Conservation (phyloP, 768 basidiomycete species). For the Boletus rubescentipes region DNA sequence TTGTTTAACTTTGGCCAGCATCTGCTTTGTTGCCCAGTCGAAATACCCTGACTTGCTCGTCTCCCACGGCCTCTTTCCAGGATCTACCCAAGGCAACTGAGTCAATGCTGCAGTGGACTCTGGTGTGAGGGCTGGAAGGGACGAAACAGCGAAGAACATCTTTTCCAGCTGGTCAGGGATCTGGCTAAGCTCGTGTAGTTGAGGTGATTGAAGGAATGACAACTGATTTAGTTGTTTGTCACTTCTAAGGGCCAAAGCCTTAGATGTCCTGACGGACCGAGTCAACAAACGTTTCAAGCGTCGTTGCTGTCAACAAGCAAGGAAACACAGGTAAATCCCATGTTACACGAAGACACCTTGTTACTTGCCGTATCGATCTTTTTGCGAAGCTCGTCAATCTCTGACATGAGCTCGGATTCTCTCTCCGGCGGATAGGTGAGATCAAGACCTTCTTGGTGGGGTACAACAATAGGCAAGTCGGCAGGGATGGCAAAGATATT, state of each 20-base stretch:
- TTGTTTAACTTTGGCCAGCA: constrained; percentile 39
- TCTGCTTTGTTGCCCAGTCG: constrained; percentile 69
- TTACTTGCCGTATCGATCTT: constrained; percentile 65
- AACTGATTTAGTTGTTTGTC: constrained; percentile 44
- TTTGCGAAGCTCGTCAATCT: constrained; percentile 65
- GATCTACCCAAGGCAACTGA: constrained; percentile 39
- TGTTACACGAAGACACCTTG: background rate
- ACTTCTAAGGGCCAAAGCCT: constrained; percentile 46
- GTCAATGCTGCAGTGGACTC: constrained; percentile 38
- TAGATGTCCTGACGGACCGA: constrained; percentile 50
- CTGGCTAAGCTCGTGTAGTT: constrained; percentile 37
- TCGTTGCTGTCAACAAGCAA: constrained; percentile 51
- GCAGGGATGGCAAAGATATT: constrained; percentile 82
- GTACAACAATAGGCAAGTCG: constrained; percentile 67
- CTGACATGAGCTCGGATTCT: constrained; percentile 60
- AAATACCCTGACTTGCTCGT: constrained; percentile 70
- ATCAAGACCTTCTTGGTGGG: constrained; percentile 74
- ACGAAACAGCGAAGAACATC: constrained; percentile 49
- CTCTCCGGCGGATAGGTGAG: constrained; percentile 57
- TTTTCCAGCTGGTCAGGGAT: constrained; percentile 41
- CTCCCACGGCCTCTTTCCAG: constrained; percentile 79
- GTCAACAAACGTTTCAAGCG: constrained; percentile 55
- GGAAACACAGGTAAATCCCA: constrained; percentile 9
- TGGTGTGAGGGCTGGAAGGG: constrained; percentile 47
- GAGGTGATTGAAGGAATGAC: constrained; percentile 43